Conservation (phyloP, 306 rosid genomes). For the Prunus mongolica region DNA sequence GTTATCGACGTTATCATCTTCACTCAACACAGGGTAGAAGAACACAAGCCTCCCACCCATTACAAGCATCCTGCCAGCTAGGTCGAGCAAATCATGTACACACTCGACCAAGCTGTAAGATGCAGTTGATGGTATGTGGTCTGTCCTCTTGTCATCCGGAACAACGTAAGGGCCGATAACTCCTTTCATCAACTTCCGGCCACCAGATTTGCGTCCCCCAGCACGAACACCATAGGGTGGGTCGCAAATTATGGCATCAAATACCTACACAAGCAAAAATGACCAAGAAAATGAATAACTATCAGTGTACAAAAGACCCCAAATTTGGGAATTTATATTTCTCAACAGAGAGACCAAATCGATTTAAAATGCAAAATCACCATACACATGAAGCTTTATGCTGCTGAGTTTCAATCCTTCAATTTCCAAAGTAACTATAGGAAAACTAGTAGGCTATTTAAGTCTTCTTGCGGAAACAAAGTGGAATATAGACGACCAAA, state of each 20-base stretch:
- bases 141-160: conserved; percentile 86
- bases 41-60: conserved; percentile 84
- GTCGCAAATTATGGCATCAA: conserved; percentile 95
- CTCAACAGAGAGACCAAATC: not conserved
- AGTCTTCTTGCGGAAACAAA: not conserved
- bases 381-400: not conserved
- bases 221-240: conserved; percentile 99
- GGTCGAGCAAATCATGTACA: conserved; percentile 93
- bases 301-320: not conserved
- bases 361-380: not conserved
- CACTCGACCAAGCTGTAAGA: conserved; percentile 85
- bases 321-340: not conserved
- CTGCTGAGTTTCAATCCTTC: not conserved
- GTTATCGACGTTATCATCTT: conserved; percentile 50
- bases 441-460: not conserved
- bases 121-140: conserved; percentile 94
- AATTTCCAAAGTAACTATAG: not conserved
- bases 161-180: conserved; percentile 65
- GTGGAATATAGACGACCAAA: not conserved
- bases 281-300: not conserved
- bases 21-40: conserved; percentile 90
- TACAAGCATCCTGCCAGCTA: conserved; percentile 81
- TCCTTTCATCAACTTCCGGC: conserved; percentile 88
- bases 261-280: conserved; percentile 42
- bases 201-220: conserved; percentile 97